Percentiles rank a stretch among this genome's conserved stretches.
These are phyloP conservation scores for Fusarium oligoseptatum DNA, from an alignment of 2,329 filamentous ascomycete genomes.

Conservation along the genomic window DNA sequence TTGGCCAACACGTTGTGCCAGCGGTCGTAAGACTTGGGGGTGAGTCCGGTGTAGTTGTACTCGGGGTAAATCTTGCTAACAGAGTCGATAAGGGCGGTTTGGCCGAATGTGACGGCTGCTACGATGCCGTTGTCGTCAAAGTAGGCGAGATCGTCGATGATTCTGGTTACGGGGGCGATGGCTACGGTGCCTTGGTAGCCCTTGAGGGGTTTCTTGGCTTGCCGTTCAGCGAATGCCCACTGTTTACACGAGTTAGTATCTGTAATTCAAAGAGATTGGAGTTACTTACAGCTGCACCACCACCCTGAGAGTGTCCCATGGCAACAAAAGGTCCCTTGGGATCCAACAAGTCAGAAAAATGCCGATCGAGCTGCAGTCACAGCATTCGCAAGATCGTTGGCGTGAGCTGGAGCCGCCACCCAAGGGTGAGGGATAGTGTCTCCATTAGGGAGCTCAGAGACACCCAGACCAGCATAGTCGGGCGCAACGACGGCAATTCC, in stretches of 20 bases:
- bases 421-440: constrained; percentile 26
- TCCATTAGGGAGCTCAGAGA: constrained; percentile 18
- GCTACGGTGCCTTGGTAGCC: constrained; percentile 30
- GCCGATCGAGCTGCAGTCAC: constrained; percentile 25
- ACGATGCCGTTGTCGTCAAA: constrained; percentile 13
- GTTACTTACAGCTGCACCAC: not conserved
- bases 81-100: constrained; percentile 18
- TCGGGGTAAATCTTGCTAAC: constrained; percentile 25
- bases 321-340: not conserved
- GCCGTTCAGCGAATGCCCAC: constrained; percentile 32
- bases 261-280: accelerated
- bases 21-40: constrained; percentile 21
- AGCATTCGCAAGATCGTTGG: constrained; percentile 32
- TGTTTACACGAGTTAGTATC: not conserved
- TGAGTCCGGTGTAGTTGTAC: constrained; percentile 29
- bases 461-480: constrained; percentile 32
- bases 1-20: constrained; percentile 30
- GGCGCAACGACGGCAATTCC: constrained; percentile 33
- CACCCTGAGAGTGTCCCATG: not conserved
- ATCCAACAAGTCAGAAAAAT: not conserved
- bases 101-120: constrained; percentile 7
- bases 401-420: constrained; percentile 27
- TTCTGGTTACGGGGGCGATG: constrained; percentile 27
- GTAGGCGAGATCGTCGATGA: constrained; percentile 23
- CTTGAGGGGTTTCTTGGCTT: constrained; percentile 23